These are phyloP conservation scores for Massospora cicadina DNA, from an alignment of 371 early-diverging fungal genomes.

Conservation along the genomic window DNA sequence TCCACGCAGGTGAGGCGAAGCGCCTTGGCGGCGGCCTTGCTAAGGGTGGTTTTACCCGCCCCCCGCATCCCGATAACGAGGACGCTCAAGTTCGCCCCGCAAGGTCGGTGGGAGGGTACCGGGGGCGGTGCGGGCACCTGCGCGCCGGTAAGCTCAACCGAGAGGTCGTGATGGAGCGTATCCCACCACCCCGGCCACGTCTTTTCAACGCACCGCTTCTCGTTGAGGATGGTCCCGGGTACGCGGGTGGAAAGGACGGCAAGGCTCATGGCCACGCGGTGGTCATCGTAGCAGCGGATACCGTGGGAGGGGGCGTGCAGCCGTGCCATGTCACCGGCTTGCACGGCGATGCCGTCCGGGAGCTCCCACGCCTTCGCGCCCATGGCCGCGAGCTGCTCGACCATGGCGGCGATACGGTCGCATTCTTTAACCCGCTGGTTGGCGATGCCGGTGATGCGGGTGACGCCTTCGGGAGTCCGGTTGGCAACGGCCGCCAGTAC, in stretches of 20 bases:
- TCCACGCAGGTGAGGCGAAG: conserved; percentile 66
- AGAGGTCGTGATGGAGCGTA: conserved; percentile 55
- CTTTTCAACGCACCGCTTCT: conserved; percentile 93
- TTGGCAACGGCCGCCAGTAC: conserved; percentile 78
- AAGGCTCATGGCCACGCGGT: conserved; percentile 95
- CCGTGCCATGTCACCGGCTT: conserved; percentile 38
- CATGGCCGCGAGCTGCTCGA: conserved; percentile 74
- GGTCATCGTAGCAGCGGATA: conserved; percentile 89
- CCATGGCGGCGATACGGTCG: conserved; percentile 92
- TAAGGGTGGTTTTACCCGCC: conserved; percentile 84
- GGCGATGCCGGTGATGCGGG: conserved; percentile 84
- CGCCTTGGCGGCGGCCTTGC: conserved; percentile 44
- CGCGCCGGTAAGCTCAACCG: conserved; percentile 57
- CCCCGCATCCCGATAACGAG: conserved; percentile 95
- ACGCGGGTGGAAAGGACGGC: conserved; percentile 63
- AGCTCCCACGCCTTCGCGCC: conserved; percentile 70
- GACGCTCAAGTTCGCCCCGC: conserved; percentile 30
- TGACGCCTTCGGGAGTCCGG: conserved; percentile 23
- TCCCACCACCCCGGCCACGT: conserved; percentile 98
- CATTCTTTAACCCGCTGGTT: conserved; percentile 97
- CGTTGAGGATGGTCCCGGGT: conserved; percentile 56
- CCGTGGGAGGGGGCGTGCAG: conserved; percentile 40
- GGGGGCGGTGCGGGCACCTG: conserved; percentile 21
- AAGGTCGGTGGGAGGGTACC: conserved; percentile 10
- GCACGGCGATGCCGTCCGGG: conserved; percentile 79